Conservation (phyloP, 306 rosid genomes). For the Corylus heterophylla region DNA sequence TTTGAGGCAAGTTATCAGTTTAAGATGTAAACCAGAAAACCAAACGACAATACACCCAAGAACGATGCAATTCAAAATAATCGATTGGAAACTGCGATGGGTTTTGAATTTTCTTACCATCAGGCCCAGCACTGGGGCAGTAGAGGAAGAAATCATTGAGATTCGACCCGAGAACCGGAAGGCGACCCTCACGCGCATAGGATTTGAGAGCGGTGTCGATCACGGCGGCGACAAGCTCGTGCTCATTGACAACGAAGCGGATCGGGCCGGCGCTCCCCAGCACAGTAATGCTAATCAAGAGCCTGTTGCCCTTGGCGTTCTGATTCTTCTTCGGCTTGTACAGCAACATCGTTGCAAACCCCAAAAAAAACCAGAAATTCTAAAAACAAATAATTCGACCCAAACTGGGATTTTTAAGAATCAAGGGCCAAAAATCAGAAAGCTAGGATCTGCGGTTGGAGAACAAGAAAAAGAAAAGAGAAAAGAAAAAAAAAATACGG, state of each 20-base stretch:
- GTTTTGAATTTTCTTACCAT: constrained; percentile 45
- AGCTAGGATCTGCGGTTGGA: not conserved
- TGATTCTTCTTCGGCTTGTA: constrained; percentile 82
- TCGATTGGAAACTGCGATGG: constrained; percentile 8
- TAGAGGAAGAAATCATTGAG: constrained; percentile 60
- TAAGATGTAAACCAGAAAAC: too few species aligned
- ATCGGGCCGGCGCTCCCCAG: constrained; percentile 94
- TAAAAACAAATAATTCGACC: not conserved
- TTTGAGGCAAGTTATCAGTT: too few species aligned
- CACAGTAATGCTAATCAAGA: constrained; percentile 79
- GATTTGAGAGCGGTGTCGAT: constrained; percentile 79
- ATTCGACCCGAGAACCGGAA: constrained; percentile 70
- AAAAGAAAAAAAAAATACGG: not conserved
- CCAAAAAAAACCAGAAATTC: not conserved
- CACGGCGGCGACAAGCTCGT: constrained; percentile 67
- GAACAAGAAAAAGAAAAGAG: not conserved
- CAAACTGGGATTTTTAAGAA: not conserved
- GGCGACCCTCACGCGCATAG: constrained; percentile 95
- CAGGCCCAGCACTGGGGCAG: constrained; percentile 65
- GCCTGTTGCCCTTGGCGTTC: constrained; percentile 53
- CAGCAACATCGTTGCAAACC: constrained; percentile 54
- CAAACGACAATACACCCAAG: not conserved
- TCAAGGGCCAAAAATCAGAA: not conserved
- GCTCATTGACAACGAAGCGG: constrained; percentile 77
- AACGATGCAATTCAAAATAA: not conserved